Percentiles rank a stretch among this genome's conserved stretches.
Conservation (phyloP, 2,329 filamentous ascomycete species). For the Corynespora cassiicola region DNA sequence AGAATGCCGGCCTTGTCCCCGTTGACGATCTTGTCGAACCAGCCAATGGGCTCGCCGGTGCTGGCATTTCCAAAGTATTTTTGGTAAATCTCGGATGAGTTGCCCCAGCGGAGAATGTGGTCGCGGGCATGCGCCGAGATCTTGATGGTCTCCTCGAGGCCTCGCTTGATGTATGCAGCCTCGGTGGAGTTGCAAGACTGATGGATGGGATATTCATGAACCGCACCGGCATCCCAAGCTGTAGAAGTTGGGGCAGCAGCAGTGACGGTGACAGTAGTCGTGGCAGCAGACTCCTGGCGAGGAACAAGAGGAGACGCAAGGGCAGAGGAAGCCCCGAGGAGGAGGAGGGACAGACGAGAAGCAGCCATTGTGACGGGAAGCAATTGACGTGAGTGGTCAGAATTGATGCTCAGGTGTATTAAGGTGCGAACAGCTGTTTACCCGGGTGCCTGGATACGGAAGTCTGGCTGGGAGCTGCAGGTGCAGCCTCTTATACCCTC, state of each 20-base stretch:
- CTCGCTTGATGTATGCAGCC: conserved; percentile 61
- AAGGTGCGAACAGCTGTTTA: conserved; percentile 23
- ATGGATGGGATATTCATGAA: conserved; percentile 61
- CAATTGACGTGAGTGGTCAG: conserved; percentile 8
- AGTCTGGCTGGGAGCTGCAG: too few species aligned
- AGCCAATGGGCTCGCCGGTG: conserved; percentile 66
- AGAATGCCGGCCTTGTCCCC: conserved; percentile 64
- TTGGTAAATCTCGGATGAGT: conserved; percentile 63
- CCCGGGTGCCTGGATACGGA: conserved; percentile 28
- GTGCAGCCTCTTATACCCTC: conserved; percentile 26
- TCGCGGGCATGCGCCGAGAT: conserved; percentile 68
- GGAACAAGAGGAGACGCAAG: conserved; percentile 32
- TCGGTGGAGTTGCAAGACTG: conserved; percentile 71
- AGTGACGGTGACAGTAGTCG: conserved; percentile 27
- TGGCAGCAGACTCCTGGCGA: conserved; percentile 24
- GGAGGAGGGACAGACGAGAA: conserved; percentile 24
- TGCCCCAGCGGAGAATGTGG: conserved; percentile 65
- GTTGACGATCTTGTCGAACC: conserved; percentile 66
- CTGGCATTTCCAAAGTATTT: conserved; percentile 72
- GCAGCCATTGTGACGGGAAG: conserved; percentile 26
- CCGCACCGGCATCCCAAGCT: conserved; percentile 46
- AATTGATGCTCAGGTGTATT: conserved; percentile 8
- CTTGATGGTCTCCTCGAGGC: conserved; percentile 63
- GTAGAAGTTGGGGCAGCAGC: conserved; percentile 23
- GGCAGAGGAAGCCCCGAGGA: conserved; percentile 32